Base-by-base conservation (phyloP, 352 stramenopile species). In the Bremia lactucae region DNA sequence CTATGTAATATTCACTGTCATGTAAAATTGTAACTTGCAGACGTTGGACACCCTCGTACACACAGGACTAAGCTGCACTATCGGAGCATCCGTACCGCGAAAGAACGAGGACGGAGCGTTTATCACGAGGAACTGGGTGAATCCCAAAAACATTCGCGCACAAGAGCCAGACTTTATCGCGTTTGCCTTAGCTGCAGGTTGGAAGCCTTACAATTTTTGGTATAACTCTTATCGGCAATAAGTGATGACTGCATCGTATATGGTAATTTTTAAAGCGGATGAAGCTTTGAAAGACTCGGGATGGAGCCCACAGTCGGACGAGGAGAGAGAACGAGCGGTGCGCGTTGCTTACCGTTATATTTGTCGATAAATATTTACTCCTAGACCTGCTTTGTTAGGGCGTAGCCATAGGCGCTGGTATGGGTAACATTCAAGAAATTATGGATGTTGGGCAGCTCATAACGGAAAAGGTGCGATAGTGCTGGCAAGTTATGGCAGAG, bases 81-180 rank as follows among this genome's bases (percentile, higher is more conserved):
- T 95, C 49, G 81, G 65, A 8, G 81, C 55, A 0, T 59, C 72
- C 25, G 83, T 93, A 35, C 82, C 82, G 16, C 66, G 73, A 35
- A 71, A 69, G 7, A 61, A 74, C 31, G 65, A 46, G 11, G 61
- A 67, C 2, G 52, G 72, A 19, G 58, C 56, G 1, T 91, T 92
- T 44, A 61, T 65, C 35, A 60, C 64, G 6, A 75, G 76, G 25
- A 79, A 89, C 22, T 87, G 62, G 55, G 49, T 86, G 49, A 83
- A 87, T 36, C 47, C 67, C 6, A 80, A 80, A 52, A 78, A 73
- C 36, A 44, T 77, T 15, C 68, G 75, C 18, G 76, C 69, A 19
- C 73, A 93, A 44, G 70, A 88, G 28, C 72, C 88, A 28, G 65
- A 90, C 53, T 93, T 94, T 40, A 92, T 95, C 42, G 69, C 69